Base-by-base conservation (phyloP, 345 rosid species). In the Adansonia digitata region DNA sequence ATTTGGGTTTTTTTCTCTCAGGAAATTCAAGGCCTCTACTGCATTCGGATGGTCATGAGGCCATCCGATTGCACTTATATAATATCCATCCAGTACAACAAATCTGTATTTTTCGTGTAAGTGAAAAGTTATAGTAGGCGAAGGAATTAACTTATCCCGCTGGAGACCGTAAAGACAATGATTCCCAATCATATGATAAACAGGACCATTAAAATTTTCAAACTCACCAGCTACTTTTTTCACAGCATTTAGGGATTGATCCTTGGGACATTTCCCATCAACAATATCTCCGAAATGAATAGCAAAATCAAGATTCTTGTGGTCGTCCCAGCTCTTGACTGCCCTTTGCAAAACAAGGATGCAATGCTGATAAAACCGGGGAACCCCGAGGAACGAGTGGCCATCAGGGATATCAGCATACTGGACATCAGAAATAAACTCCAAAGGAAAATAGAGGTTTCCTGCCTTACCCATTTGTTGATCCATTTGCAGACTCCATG, bases 131-230 rank as follows among this genome's bases (percentile, higher is more conserved):
- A 74, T 94, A 94, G 82, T 91, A 92, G 53, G 96, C 98, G 22
- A 79, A 0, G 97, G 97, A 66, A 92, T 92, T 70, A 92, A 64
- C 77, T 88, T 77, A 56, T 82, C 83, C 8, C 98, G 91, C 7
- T 92, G 91, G 77, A 94, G 97, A 79, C 92, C 92, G 84, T 94
- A 94, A 18, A 92, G 92, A 72, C 97, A 92, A 77, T 94, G 98
- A 75, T 94, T 92, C 6, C 98, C 98, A 68, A 94, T 92, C 91
- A 92, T 78, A 74, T 94, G 98, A 86, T 89, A 86, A 20, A 87
- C 83, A 2, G 88, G 88, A 24, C 97, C 94, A 3, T 81, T 74
- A 73, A 92, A 91, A 43, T 89, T 88, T 45, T 86, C 83, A 55
- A 91, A 91, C 60, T 92, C 95, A 48, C 17, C 5, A 17, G 70